Percentiles rank a stretch among this genome's conserved stretches.
These are phyloP conservation scores for Microdochium paspali DNA, from an alignment of 2,329 filamentous ascomycete species.

Conservation along the genomic window DNA sequence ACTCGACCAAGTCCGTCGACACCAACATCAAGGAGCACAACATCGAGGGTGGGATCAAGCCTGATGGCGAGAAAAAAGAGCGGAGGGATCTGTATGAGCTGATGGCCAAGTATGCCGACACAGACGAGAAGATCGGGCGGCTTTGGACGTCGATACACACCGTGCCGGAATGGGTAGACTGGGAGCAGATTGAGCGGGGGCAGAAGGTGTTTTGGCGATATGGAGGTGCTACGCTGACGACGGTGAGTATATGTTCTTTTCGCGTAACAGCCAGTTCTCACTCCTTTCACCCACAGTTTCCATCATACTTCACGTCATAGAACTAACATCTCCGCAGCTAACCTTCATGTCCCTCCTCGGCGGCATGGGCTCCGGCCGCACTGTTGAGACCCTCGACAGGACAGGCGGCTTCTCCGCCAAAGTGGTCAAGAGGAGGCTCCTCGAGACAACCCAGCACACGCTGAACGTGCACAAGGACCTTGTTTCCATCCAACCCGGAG, in stretches of 20 bases:
- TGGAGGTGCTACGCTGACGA: conserved; percentile 55
- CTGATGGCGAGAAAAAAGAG: conserved; percentile 16
- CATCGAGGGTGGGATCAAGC: conserved; percentile 7
- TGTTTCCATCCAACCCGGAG: conserved; percentile 57
- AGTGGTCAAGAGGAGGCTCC: conserved; percentile 52
- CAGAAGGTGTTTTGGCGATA: conserved; percentile 75
- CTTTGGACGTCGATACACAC: conserved; percentile 61
- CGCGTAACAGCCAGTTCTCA: too few relatives aligned
- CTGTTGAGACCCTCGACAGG: conserved; percentile 64
- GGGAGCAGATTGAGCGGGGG: conserved; percentile 63
- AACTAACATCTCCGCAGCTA: conserved; percentile 28
- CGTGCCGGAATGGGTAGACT: conserved; percentile 68
- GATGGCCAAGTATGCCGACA: conserved; percentile 45
- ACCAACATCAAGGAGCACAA: conserved; percentile 10
- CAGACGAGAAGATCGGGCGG: conserved; percentile 41
- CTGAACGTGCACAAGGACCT: conserved; percentile 60
- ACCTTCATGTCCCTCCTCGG: conserved; percentile 55
- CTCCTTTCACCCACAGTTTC: too few relatives aligned
- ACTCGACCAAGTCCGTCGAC: background rate
- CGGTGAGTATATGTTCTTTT: conserved; percentile 19
- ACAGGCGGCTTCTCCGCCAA: conserved; percentile 66
- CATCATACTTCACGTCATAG: conserved; percentile 6
- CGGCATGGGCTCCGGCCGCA: conserved; percentile 62
- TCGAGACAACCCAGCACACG: conserved; percentile 68
- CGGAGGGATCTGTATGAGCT: conserved; percentile 54